These are phyloP conservation scores for Gomphus sp. DNA, from an alignment of 1,284 basidiomycete genomes.

Conservation along the genomic window DNA sequence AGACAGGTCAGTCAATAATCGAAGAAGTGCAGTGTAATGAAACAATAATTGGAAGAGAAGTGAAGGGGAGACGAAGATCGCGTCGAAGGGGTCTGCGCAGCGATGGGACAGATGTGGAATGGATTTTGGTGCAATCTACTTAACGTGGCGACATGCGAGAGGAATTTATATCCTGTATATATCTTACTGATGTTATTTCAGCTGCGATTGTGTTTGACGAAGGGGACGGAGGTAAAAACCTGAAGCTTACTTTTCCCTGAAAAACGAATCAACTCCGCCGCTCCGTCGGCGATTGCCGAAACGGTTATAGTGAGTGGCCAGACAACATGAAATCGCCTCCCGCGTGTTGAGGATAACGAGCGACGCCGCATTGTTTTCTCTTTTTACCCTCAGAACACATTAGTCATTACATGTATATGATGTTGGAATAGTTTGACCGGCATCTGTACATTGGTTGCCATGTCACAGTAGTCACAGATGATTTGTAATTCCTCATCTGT, in stretches of 20 bases:
- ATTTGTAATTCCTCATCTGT: too few relatives aligned
- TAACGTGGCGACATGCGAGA: not conserved
- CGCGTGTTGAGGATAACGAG: too few relatives aligned
- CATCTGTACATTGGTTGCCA: too few relatives aligned
- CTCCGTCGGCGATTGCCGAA: constrained; percentile 7
- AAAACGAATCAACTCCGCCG: constrained; percentile 5
- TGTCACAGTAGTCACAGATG: too few relatives aligned
- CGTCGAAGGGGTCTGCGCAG: not conserved
- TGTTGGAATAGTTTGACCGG: too few relatives aligned
- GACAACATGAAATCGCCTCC: not conserved
- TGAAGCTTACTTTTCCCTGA: constrained; percentile 1
- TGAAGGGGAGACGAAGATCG: not conserved
- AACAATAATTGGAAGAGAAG: not conserved
- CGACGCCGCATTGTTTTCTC: too few relatives aligned
- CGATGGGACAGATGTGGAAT: not conserved
- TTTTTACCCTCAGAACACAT: too few relatives aligned
- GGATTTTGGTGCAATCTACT: not conserved
- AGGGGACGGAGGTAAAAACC: not conserved
- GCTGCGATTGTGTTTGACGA: not conserved
- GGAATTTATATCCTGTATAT: not conserved
- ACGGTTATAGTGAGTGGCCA: not conserved
- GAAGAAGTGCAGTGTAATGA: not conserved
- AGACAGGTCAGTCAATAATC: not conserved
- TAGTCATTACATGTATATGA: too few relatives aligned
- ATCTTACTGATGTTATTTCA: too few relatives aligned